These are phyloP conservation scores for Aspergillus awamori DNA, from an alignment of 2,329 filamentous ascomycete species.

Conservation along the genomic window DNA sequence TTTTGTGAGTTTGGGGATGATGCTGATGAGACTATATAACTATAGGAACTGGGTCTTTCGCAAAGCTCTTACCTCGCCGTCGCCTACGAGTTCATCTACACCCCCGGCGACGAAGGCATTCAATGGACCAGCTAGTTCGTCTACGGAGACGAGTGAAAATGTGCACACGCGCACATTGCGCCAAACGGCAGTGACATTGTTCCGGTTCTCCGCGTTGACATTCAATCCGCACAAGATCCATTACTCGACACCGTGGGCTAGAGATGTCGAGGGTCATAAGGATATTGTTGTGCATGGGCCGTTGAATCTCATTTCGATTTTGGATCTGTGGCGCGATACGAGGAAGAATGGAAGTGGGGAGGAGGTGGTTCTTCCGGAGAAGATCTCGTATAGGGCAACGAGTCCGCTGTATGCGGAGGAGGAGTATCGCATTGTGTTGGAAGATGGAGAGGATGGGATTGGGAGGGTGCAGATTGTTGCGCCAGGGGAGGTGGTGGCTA, in stretches of 20 bases:
- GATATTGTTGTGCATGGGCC: constrained; percentile 50
- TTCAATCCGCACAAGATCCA: constrained; percentile 52
- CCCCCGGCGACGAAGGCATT: constrained; percentile 12
- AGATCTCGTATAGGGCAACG: constrained; percentile 53
- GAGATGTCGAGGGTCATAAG: constrained; percentile 46
- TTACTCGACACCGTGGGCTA: constrained; percentile 48
- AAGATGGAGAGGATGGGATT: constrained; percentile 35
- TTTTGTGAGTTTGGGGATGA: neutral
- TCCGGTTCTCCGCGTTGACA: constrained; percentile 49
- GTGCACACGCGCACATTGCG: constrained; percentile 38
- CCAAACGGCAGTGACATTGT: constrained; percentile 45
- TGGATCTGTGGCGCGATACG: constrained; percentile 49
- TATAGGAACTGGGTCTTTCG: constrained; percentile 52
- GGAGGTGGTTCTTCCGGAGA: constrained; percentile 41
- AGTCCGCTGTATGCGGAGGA: constrained; percentile 55
- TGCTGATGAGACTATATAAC: neutral
- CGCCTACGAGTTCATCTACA: constrained; percentile 14
- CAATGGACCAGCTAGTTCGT: constrained; percentile 16
- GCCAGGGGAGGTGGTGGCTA: constrained; percentile 35
- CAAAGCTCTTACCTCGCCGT: constrained; percentile 36
- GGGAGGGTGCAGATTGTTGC: constrained; percentile 40
- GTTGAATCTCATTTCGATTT: constrained; percentile 46
- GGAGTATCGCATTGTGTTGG: constrained; percentile 48
- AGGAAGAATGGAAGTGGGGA: constrained; percentile 22
- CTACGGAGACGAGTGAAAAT: constrained; percentile 26